Conservation (phyloP, 2,329 filamentous ascomycete genomes). For the Epicoccum nigrum region DNA sequence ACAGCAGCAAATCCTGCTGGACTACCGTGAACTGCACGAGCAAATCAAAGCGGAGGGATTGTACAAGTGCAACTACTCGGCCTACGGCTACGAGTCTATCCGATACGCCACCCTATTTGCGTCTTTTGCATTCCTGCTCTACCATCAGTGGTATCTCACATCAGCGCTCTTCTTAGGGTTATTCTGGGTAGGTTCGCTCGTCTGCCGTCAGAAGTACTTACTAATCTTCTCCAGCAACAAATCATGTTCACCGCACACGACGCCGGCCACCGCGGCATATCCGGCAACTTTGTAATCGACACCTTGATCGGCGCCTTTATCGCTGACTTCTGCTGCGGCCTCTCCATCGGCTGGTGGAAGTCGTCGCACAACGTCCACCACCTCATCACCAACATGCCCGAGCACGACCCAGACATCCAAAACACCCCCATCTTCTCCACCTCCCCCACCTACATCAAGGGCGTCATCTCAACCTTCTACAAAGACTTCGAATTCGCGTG, state of each 20-base stretch:
- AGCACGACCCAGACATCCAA: constrained; percentile 52
- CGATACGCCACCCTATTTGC: constrained; percentile 61
- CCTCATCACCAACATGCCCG: constrained; percentile 67
- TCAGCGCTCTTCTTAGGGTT: constrained; percentile 65
- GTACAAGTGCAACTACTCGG: constrained; percentile 64
- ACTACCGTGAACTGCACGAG: constrained; percentile 64
- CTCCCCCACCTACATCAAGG: constrained; percentile 78
- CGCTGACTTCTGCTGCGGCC: constrained; percentile 68
- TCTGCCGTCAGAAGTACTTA: neutral
- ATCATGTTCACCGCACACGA: constrained; percentile 73
- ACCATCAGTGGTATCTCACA: constrained; percentile 61
- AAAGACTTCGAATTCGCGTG: constrained; percentile 75
- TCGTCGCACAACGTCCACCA: constrained; percentile 72
- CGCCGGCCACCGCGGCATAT: constrained; percentile 68
- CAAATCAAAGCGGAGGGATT: constrained; percentile 61
- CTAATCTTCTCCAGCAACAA: constrained; percentile 59
- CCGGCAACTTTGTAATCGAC: constrained; percentile 63
- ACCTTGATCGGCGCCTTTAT: constrained; percentile 67
- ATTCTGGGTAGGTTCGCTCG: constrained; percentile 59
- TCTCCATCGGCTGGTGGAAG: constrained; percentile 74
- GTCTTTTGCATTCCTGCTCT: constrained; percentile 55
- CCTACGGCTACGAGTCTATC: constrained; percentile 64
- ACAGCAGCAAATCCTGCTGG: constrained; percentile 61
- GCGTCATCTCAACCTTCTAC: constrained; percentile 81
- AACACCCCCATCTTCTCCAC: constrained; percentile 87